These are phyloP conservation scores for Papiliotrema flavescens DNA, from an alignment of 1,284 basidiomycete species.

Conservation along the genomic window DNA sequence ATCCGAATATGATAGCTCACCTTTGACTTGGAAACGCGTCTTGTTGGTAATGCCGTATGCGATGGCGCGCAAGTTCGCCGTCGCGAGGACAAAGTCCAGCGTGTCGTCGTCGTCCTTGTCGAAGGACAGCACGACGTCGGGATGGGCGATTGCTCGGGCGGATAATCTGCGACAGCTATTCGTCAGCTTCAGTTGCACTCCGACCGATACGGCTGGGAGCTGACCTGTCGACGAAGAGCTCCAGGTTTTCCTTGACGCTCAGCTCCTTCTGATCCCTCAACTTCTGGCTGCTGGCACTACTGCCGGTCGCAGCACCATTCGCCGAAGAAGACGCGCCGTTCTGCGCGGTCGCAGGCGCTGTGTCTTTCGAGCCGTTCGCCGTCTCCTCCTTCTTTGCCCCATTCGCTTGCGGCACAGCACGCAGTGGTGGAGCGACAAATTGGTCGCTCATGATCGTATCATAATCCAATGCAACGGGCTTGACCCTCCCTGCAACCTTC, in stretches of 20 bases:
- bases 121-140: conserved; percentile 73
- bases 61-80: conserved; percentile 84
- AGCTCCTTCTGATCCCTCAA: conserved; percentile 78
- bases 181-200: conserved; percentile 1
- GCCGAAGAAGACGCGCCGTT: conserved; percentile 13
- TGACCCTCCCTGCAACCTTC: conserved; percentile 66
- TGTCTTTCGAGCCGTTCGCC: neutral
- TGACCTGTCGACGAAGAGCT: conserved; percentile 77
- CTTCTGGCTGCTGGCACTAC: neutral
- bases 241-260: conserved; percentile 71
- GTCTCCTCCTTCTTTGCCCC: conserved; percentile 2
- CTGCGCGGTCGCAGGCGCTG: neutral
- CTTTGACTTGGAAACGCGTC: conserved; percentile 95
- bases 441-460: conserved; percentile 63
- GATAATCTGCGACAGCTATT: conserved; percentile 73
- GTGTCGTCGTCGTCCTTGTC: conserved; percentile 99
- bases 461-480: conserved; percentile 79
- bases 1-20: conserved; percentile 49
- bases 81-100: conserved; percentile 91
- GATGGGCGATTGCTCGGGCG: conserved; percentile 65
- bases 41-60: conserved; percentile 86
- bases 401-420: conserved; percentile 17
- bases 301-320: neutral
- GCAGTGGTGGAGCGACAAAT: conserved; percentile 53
- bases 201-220: conserved; percentile 10